Percentiles rank a stretch among this genome's conserved stretches.
phyloP scores from a whole-genome alignment of 257 asterid species.

The Echium plantagineum region DNA sequence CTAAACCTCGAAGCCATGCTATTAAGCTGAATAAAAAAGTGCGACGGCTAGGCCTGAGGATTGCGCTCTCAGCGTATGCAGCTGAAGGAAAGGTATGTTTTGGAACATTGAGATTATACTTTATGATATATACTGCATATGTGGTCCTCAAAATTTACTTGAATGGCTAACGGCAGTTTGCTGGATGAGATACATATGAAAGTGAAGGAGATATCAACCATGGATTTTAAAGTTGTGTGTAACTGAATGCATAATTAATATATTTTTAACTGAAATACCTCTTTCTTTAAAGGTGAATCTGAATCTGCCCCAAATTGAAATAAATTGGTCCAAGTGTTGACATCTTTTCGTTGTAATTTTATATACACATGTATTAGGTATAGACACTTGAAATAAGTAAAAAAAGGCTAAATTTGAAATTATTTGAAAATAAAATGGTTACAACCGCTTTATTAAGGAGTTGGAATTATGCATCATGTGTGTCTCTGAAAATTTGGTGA shows the following conservation, averaged over 20 bases:
- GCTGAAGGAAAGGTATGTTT: constrained; percentile 94
- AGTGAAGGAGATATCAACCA: not conserved
- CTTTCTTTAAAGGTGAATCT: not conserved
- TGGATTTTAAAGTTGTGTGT: too few species aligned
- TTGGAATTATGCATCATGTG: too few species aligned
- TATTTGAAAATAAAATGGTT: too few species aligned
- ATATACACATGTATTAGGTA: not conserved
- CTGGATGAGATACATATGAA: not conserved
- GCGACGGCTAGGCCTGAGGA: constrained; percentile 79
- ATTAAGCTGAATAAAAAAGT: constrained; percentile 84
- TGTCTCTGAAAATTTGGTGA: too few species aligned
- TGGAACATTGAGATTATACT: not conserved
- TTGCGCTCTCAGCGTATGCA: constrained; percentile 84
- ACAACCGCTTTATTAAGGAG: too few species aligned
- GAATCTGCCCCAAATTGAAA: not conserved
- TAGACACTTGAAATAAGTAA: not conserved
- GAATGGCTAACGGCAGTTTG: not conserved
- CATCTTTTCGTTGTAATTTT: not conserved
- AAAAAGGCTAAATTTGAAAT: too few species aligned
- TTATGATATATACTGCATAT: constrained; percentile 3
- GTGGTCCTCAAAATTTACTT: not conserved
- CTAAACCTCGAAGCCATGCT: constrained; percentile 95
- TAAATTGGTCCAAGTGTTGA: not conserved
- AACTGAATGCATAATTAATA: not conserved
- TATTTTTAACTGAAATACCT: not conserved